These are phyloP conservation scores for Alternaria consortialis DNA, from an alignment of 2,329 filamentous ascomycete species.

Conservation along the genomic window DNA sequence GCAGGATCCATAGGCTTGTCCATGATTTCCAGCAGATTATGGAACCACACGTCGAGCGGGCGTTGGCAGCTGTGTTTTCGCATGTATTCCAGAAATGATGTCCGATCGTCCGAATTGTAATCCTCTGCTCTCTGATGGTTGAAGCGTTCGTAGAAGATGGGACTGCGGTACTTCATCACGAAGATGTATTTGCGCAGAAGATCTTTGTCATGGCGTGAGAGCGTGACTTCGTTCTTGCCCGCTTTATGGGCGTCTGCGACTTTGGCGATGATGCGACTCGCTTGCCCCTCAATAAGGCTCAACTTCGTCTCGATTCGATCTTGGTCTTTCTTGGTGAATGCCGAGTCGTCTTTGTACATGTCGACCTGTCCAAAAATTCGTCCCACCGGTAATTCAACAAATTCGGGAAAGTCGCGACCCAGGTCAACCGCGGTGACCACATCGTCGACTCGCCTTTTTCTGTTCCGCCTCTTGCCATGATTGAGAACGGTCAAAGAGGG, in stretches of 20 bases:
- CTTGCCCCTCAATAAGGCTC: not conserved
- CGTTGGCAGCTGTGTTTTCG: conserved; percentile 31
- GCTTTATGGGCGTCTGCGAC: conserved; percentile 20
- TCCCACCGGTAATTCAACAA: not conserved
- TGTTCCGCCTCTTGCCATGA: not conserved
- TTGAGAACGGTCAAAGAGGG: not conserved
- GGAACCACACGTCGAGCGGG: conserved; percentile 48
- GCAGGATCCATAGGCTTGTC: conserved; percentile 4
- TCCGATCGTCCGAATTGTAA: conserved; percentile 46
- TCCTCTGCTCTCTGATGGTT: conserved; percentile 43
- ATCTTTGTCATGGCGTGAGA: conserved; percentile 49
- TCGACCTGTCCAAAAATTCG: not conserved
- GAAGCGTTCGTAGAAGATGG: conserved; percentile 49
- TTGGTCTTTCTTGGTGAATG: not conserved
- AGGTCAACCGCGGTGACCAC: not conserved
- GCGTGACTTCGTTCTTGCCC: conserved; percentile 30
- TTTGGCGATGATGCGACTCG: conserved; percentile 6
- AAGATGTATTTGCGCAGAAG: conserved; percentile 58
- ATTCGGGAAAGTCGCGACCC: not conserved
- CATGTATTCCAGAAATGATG: conserved; percentile 44
- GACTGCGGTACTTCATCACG: conserved; percentile 57
- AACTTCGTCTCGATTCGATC: not conserved
- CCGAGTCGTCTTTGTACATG: not conserved
- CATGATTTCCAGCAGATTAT: conserved; percentile 46
- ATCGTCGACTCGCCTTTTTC: not conserved